Evolutionary conservation across 2,329 filamentous ascomycete genomes (phyloP).

Genomic region (Fragosphaeria purpurea): DNA sequence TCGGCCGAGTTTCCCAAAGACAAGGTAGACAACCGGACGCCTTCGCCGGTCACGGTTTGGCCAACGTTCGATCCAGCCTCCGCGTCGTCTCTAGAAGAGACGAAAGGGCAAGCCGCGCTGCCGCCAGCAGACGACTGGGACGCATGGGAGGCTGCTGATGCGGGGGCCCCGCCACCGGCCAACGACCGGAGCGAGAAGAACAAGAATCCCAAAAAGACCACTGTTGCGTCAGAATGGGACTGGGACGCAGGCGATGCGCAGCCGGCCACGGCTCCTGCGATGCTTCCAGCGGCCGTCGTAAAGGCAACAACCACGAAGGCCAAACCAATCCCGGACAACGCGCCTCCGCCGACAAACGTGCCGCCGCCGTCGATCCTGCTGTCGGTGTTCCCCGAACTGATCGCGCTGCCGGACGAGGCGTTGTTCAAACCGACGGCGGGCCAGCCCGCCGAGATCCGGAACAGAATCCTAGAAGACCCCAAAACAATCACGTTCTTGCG

Average conservation of each 20-base stretch:
- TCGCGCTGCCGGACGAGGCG: conserved; percentile 52
- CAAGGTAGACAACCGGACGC: conserved; percentile 22
- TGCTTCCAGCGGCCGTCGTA: conserved; percentile 4
- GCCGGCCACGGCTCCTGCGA: neutral
- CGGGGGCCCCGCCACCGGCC: neutral
- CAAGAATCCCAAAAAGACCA: conserved; percentile 9
- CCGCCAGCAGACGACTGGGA: conserved; percentile 38
- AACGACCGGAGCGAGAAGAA: neutral
- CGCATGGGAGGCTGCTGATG: conserved; percentile 18
- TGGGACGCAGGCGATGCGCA: conserved; percentile 35
- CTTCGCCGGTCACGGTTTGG: conserved; percentile 36
- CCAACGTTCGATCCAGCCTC: conserved; percentile 24
- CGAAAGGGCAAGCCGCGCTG: conserved; percentile 8
- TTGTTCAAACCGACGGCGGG: conserved; percentile 57
- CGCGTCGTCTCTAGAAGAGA: neutral
- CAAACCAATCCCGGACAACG: conserved; percentile 20
- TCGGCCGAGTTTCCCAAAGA: conserved; percentile 22
- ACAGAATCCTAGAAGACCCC: conserved; percentile 53
- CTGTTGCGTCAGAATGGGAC: conserved; percentile 30
- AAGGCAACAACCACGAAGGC: conserved; percentile 4
- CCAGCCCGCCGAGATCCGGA: conserved; percentile 47
- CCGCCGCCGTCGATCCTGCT: conserved; percentile 80
- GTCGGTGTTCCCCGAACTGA: conserved; percentile 61
- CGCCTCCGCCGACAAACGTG: conserved; percentile 68
- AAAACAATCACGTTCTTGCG: conserved; percentile 53